These are phyloP conservation scores for Drechslera avenae DNA, from an alignment of 2,329 filamentous ascomycete genomes.

Conservation along the genomic window DNA sequence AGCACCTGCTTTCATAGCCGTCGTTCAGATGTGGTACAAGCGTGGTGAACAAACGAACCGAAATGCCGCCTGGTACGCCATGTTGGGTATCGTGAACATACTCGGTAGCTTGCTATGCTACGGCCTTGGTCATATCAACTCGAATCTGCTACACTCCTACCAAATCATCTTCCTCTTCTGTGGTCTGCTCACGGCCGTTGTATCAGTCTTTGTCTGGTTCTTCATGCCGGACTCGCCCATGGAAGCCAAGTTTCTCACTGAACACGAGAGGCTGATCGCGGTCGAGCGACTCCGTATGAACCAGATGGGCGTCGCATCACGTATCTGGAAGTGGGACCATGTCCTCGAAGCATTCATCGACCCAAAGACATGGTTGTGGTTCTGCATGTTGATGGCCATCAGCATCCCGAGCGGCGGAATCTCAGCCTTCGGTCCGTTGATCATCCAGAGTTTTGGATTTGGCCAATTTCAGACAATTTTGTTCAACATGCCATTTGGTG, in stretches of 20 bases:
- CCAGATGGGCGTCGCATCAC: conserved; percentile 50
- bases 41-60: conserved; percentile 63
- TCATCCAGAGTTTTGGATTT: conserved; percentile 64
- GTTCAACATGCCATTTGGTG: conserved; percentile 66
- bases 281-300: conserved; percentile 59
- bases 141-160: conserved; percentile 46
- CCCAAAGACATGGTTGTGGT: conserved; percentile 65
- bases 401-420: conserved; percentile 64
- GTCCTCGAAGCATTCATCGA: conserved; percentile 61
- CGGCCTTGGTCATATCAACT: conserved; percentile 63
- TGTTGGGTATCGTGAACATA: conserved; percentile 65
- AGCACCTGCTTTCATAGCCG: conserved; percentile 40
- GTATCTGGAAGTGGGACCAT: conserved; percentile 59
- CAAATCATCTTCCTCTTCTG: conserved; percentile 48
- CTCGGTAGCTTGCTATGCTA: conserved; percentile 62
- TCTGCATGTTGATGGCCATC: conserved; percentile 48
- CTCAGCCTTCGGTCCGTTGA: conserved; percentile 63
- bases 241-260: conserved; percentile 61
- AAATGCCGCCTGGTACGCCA: conserved; percentile 64
- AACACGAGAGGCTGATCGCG: conserved; percentile 63
- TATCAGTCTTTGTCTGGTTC: conserved; percentile 55
- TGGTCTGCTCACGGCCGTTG: conserved; percentile 56
- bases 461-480: conserved; percentile 61
- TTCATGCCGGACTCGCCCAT: conserved; percentile 70
- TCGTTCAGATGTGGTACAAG: conserved; percentile 62